Conservation (phyloP, 441 rosid genomes). For the Mallotus japonicus region DNA sequence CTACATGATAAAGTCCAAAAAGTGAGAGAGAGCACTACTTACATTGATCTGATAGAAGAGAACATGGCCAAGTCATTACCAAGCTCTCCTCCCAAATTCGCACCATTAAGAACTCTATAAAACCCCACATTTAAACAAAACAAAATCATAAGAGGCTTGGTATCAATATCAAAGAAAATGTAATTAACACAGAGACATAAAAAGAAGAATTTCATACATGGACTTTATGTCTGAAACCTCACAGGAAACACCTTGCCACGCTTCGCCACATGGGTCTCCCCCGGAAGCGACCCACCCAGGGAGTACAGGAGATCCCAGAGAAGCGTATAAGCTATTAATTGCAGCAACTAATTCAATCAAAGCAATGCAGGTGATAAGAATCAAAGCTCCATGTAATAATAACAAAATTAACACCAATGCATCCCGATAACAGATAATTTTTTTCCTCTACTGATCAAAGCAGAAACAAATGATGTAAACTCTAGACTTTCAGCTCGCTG, state of each 20-base stretch:
- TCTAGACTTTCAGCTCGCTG: not conserved
- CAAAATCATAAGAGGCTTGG: not conserved
- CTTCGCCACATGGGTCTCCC: slow-evolving; percentile 96
- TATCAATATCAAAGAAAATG: slow-evolving; percentile 1
- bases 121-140: slow-evolving; percentile 12
- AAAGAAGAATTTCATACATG: slow-evolving; percentile 47
- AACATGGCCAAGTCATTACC: slow-evolving; percentile 63
- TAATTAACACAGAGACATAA: not conserved
- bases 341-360: slow-evolving; percentile 74
- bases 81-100: slow-evolving; percentile 89
- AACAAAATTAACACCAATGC: slow-evolving; percentile 7
- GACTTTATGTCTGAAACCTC: slow-evolving; percentile 55
- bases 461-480: not conserved
- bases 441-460: not conserved
- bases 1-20: not conserved
- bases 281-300: slow-evolving; percentile 90
- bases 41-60: slow-evolving; percentile 74
- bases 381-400: slow-evolving; percentile 26
- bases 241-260: slow-evolving; percentile 91
- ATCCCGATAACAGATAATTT: not conserved
- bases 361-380: slow-evolving; percentile 46
- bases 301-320: slow-evolving; percentile 71
- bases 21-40: slow-evolving; percentile 29
- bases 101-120: slow-evolving; percentile 74
- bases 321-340: slow-evolving; percentile 62